Conservation (phyloP, 2,329 filamentous ascomycete species). For the Pseudocercospora pini-densiflorae region DNA sequence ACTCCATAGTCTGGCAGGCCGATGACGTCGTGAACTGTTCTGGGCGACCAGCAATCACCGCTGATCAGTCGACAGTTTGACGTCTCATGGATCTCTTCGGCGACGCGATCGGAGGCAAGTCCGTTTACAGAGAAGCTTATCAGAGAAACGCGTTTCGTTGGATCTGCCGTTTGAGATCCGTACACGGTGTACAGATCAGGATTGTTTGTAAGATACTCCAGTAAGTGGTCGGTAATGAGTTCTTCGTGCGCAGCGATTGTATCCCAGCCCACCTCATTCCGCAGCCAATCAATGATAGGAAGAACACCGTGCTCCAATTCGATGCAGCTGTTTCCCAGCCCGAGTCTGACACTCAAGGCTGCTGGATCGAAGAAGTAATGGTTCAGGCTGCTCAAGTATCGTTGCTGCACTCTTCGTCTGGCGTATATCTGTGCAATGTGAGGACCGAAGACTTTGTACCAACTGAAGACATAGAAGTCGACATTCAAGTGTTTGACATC, state of each 20-base stretch:
- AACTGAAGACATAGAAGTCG: conserved; percentile 15
- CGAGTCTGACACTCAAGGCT: conserved; percentile 3
- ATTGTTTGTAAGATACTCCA: conserved; percentile 3
- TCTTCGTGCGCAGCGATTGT: conserved; percentile 8
- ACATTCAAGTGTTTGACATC: conserved; percentile 11
- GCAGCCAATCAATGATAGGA: conserved; percentile 6
- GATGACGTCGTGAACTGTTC: conserved; percentile 13
- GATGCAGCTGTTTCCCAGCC: conserved; percentile 12
- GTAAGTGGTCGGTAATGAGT: conserved; percentile 5
- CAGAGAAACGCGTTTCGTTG: conserved; percentile 9
- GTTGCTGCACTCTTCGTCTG: conserved; percentile 12
- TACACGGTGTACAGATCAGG: conserved; percentile 11
- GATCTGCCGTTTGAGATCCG: conserved; percentile 7
- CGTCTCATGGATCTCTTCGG: conserved; percentile 10
- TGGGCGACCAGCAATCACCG: conserved; percentile 13
- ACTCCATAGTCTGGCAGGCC: conserved; percentile 10
- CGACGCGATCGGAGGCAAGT: conserved; percentile 6
- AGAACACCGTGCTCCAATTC: conserved; percentile 10
- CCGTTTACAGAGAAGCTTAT: conserved; percentile 11
- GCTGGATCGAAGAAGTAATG: conserved; percentile 15
- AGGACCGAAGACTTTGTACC: conserved; percentile 15
- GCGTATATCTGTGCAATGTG: conserved; percentile 15
- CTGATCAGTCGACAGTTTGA: conserved; percentile 13
- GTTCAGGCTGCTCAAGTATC: conserved; percentile 13
- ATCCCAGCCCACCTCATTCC: conserved; percentile 6